Percentiles rank a stretch among this genome's conserved stretches.
Conservation (phyloP, 108 stramenopile species). For the Pseudonitzschia pungens region DNA sequence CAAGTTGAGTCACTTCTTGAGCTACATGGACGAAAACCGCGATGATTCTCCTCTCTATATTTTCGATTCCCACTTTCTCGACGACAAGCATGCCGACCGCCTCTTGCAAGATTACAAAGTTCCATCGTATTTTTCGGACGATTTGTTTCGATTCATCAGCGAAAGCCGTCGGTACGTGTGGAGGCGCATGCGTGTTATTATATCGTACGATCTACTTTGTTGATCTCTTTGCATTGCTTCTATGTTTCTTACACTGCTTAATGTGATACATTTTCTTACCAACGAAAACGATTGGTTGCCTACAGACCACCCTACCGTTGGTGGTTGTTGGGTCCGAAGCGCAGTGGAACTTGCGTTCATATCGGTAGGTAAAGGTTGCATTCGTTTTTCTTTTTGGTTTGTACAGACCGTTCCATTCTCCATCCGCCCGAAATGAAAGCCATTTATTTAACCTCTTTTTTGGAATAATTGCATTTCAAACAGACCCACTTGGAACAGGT, state of each 20-base stretch:
- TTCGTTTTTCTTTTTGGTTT: not conserved
- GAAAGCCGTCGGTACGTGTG: slow-evolving; percentile 67
- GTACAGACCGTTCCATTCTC: no score
- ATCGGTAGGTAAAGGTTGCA: slow-evolving; percentile 43
- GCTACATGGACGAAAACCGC: slow-evolving; percentile 70
- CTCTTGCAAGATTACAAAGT: slow-evolving; percentile 74
- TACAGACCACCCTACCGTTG: slow-evolving; percentile 93
- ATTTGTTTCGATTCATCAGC: slow-evolving; percentile 90
- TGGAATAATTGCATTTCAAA: no score
- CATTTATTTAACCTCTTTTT: no score
- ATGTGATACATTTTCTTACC: not conserved
- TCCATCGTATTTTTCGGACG: slow-evolving; percentile 92
- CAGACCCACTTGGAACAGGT: slow-evolving; percentile 89
- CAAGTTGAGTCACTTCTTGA: slow-evolving; percentile 87
- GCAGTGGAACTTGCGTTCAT: slow-evolving; percentile 93
- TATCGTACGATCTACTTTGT: no score
- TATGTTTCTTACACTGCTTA: not conserved
- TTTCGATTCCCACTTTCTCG: slow-evolving; percentile 93
- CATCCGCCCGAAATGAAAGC: no score
- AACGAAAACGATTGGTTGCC: slow-evolving; percentile 1
- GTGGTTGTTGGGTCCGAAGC: slow-evolving; percentile 91
- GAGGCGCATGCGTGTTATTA: not conserved
- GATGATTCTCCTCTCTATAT: slow-evolving; percentile 99
- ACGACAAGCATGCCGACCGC: slow-evolving; percentile 63
- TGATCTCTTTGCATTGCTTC: no score